A percentile compares a stretch with the other conserved stretches of the same genome.
Evolutionary conservation across 2,329 filamentous ascomycete genomes (phyloP).

Genomic region (Beauveria scarabaeidicola): DNA sequence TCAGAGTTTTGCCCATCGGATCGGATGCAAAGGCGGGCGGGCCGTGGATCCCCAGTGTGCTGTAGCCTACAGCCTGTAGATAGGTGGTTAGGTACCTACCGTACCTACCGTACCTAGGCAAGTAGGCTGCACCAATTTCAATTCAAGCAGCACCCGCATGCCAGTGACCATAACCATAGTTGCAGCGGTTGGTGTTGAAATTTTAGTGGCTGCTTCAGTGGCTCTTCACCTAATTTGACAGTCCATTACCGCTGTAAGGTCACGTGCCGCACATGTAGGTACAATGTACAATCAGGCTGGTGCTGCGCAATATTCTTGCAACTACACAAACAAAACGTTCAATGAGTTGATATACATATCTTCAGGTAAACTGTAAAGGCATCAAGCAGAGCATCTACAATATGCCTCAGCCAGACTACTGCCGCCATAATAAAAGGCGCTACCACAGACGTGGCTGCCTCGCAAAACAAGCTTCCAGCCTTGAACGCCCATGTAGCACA

Average conservation of each 20-base stretch:
- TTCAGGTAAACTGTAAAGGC: no score
- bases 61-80: no score
- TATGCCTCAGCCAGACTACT: not conserved
- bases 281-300: not conserved
- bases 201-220: not conserved
- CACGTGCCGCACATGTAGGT: not conserved
- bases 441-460: conserved; percentile 1
- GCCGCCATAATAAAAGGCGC: not conserved
- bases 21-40: not conserved
- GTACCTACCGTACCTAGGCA: no score
- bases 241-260: not conserved
- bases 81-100: no score
- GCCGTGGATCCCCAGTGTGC: not conserved
- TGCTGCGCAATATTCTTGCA: not conserved
- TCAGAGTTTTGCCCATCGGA: conserved; percentile 4
- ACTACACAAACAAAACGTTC: not conserved
- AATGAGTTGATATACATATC: not conserved
- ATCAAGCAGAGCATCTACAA: not conserved
- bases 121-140: not conserved
- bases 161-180: no score
- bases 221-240: not conserved
- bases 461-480: not conserved
- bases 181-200: no score
- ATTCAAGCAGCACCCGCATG: not conserved
- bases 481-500: not conserved